Conservation (phyloP, 176 grass and related monocot species). For the Rhynchospora tenuis region DNA sequence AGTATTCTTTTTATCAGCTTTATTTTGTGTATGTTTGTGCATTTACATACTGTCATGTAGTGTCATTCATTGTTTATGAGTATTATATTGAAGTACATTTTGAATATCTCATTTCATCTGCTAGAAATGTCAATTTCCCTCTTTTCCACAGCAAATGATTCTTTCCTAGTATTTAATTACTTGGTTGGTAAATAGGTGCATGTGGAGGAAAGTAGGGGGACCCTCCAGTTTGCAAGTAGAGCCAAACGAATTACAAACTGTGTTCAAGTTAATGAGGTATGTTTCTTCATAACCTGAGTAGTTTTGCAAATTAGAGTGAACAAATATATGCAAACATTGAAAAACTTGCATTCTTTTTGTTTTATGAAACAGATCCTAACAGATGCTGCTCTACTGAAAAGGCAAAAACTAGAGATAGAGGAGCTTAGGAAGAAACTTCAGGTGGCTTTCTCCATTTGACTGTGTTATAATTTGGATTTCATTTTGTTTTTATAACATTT, state of each 20-base stretch:
- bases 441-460: conserved; percentile 35
- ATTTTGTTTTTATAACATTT: conserved; percentile 18
- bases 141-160: not conserved
- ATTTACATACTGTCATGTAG: not conserved
- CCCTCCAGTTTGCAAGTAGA: conserved; percentile 95
- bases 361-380: conserved; percentile 57
- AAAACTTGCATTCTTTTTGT: not conserved
- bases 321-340: not conserved
- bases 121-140: not conserved
- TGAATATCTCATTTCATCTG: not conserved
- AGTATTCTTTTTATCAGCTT: not conserved
- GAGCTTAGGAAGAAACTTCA: conserved; percentile 75
- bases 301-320: not conserved
- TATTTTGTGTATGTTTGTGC: not conserved
- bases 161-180: not conserved
- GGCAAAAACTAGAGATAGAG: conserved; percentile 92
- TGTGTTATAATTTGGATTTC: not conserved
- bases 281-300: conserved; percentile 4
- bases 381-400: conserved; percentile 86
- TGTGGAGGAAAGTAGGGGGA: conserved; percentile 85
- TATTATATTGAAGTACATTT: not conserved
- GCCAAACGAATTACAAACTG: conserved; percentile 94
- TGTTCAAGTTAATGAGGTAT: conserved; percentile 94
- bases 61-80: not conserved
- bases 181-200: conserved; percentile 43